Conservation (phyloP, 2,329 filamentous ascomycete species). For the Botryotinia narcissicola region DNA sequence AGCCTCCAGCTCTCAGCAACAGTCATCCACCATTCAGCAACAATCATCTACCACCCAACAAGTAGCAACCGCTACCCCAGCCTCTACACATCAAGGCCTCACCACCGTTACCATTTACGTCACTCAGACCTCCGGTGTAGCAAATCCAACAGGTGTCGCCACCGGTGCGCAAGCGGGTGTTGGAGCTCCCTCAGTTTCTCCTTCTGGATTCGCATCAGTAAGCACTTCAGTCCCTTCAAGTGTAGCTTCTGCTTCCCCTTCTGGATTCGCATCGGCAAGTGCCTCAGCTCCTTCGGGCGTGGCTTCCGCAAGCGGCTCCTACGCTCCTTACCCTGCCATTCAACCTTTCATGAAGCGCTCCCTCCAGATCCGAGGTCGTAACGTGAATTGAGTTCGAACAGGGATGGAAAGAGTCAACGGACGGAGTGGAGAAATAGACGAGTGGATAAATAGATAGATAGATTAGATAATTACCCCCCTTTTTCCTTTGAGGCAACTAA, state of each 20-base stretch:
- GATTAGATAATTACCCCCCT: background rate
- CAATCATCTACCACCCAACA: background rate
- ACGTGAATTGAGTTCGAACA: background rate
- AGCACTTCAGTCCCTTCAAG: background rate
- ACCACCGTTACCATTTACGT: background rate
- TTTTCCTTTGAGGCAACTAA: slow-evolving; percentile 1
- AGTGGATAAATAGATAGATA: background rate
- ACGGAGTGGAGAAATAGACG: background rate
- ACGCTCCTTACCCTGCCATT: background rate
- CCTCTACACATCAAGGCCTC: background rate
- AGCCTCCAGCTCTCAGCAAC: slow-evolving; percentile 1
- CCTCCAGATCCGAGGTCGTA: slow-evolving; percentile 4
- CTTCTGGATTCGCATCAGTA: background rate
- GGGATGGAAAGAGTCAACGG: background rate
- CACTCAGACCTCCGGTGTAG: background rate
- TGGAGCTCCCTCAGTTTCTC: background rate
- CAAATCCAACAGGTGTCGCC: background rate
- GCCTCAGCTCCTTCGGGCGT: background rate
- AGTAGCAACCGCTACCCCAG: background rate
- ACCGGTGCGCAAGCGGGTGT: background rate
- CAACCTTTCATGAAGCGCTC: slow-evolving; percentile 14
- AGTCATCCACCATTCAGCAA: background rate
- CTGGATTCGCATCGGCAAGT: background rate
- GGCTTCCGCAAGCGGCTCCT: background rate
- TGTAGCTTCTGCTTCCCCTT: background rate